Evolutionary conservation across 306 rosid genomes (phyloP).

Genomic region (Quercus alba): DNA sequence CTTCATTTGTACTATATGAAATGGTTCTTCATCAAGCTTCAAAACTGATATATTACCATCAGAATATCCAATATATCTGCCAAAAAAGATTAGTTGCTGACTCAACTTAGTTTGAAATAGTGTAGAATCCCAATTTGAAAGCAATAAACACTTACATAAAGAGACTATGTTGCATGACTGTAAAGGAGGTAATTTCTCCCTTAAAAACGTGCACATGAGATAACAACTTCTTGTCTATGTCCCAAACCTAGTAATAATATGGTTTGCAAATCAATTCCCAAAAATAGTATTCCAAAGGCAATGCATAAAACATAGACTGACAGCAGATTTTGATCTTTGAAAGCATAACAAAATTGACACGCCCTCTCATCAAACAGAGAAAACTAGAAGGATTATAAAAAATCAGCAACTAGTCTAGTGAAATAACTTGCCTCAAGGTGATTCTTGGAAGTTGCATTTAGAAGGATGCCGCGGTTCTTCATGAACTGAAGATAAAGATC

Average conservation of each 20-base stretch:
- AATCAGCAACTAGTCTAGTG: background rate
- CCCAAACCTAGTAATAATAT: constrained; percentile 70
- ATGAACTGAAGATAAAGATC: constrained; percentile 51
- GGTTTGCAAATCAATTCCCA: constrained; percentile 12
- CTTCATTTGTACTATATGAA: constrained; percentile 49
- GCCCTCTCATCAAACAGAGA: constrained; percentile 1
- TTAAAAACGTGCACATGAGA: constrained; percentile 41
- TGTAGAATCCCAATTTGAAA: constrained; percentile 8
- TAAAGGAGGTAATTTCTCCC: constrained; percentile 63
- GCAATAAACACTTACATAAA: constrained; percentile 56
- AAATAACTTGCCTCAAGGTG: constrained; percentile 64
- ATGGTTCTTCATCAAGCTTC: constrained; percentile 60
- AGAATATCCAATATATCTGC: constrained; percentile 75
- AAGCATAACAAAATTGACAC: background rate
- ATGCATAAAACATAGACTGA: background rate
- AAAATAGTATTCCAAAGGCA: background rate
- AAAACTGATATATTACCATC: constrained; percentile 66
- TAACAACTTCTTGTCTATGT: constrained; percentile 55
- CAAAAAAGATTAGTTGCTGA: constrained; percentile 20
- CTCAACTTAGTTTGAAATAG: background rate
- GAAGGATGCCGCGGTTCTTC: constrained; percentile 65
- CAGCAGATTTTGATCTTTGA: background rate
- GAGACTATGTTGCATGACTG: constrained; percentile 49
- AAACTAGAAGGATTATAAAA: background rate
- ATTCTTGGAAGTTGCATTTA: constrained; percentile 60